These are phyloP conservation scores for Pythium dissimile DNA, from an alignment of 352 stramenopile species.

Conservation along the genomic window DNA sequence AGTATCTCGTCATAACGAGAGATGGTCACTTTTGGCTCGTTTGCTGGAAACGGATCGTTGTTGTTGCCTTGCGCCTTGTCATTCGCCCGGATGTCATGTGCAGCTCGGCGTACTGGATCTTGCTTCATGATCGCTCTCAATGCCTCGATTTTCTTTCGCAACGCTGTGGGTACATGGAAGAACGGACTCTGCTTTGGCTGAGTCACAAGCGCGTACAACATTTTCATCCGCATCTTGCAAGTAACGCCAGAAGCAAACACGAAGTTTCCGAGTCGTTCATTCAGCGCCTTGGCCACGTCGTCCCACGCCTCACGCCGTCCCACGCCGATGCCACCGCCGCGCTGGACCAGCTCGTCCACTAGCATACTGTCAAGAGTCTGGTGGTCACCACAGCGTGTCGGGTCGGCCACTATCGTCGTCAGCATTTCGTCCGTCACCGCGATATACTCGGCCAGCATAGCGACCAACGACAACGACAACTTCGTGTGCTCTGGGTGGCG, in stretches of 20 bases:
- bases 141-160: background rate
- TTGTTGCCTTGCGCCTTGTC: background rate
- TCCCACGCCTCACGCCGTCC: background rate
- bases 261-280: background rate
- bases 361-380: background rate
- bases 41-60: background rate
- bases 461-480: background rate
- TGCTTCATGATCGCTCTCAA: background rate
- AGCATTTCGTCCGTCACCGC: background rate
- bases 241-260: background rate
- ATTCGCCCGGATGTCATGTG: background rate
- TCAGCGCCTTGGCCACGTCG: background rate
- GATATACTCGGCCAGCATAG: background rate
- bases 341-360: background rate
- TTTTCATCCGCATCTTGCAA: background rate
- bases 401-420: background rate
- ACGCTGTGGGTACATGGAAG: background rate
- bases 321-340: too few relatives aligned
- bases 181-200: background rate
- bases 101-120: background rate
- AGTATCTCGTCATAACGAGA: background rate
- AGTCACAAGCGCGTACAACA: background rate
- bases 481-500: background rate
- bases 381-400: background rate
- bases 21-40: background rate